Conservation (phyloP, 2,329 filamentous ascomycete species). For the Lachnellula willkommii region DNA sequence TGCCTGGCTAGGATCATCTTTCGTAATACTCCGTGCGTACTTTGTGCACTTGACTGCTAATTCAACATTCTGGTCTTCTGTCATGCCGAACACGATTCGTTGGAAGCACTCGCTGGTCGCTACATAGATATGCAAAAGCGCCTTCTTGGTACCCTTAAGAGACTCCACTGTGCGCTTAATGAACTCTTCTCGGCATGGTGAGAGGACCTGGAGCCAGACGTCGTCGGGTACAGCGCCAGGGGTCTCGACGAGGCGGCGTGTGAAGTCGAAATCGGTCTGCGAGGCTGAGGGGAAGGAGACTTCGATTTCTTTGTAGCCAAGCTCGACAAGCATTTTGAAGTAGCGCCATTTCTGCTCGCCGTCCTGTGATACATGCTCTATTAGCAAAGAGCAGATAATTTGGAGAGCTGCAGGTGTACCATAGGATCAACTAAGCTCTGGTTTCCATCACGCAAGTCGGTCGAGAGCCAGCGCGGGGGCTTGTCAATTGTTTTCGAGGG, state of each 20-base stretch:
- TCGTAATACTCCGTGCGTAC: constrained; percentile 83
- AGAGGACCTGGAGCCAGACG: constrained; percentile 86
- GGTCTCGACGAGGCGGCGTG: constrained; percentile 76
- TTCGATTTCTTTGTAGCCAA: constrained; percentile 98
- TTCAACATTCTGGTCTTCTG: constrained; percentile 63
- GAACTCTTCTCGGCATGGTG: constrained; percentile 85
- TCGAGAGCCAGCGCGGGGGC: constrained; percentile 84
- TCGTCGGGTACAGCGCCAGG: constrained; percentile 80
- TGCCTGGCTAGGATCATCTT: constrained; percentile 57
- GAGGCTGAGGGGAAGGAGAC: constrained; percentile 93
- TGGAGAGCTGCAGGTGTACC: constrained; percentile 57
- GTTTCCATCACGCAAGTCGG: constrained; percentile 86
- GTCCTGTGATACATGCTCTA: not conserved
- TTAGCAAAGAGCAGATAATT: not conserved
- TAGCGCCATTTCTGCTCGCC: constrained; percentile 85
- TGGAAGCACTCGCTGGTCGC: constrained; percentile 96
- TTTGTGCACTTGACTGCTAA: constrained; percentile 80
- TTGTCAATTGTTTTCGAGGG: constrained; percentile 59
- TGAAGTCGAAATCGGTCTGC: constrained; percentile 95
- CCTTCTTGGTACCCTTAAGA: constrained; percentile 83
- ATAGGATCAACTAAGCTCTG: constrained; percentile 81
- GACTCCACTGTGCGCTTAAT: constrained; percentile 87
- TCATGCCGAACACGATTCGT: constrained; percentile 81
- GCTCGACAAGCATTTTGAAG: constrained; percentile 87
- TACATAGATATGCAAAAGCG: constrained; percentile 90